Conservation (phyloP, 2,329 filamentous ascomycete species). For the Graphiopsis chlorocephala region DNA sequence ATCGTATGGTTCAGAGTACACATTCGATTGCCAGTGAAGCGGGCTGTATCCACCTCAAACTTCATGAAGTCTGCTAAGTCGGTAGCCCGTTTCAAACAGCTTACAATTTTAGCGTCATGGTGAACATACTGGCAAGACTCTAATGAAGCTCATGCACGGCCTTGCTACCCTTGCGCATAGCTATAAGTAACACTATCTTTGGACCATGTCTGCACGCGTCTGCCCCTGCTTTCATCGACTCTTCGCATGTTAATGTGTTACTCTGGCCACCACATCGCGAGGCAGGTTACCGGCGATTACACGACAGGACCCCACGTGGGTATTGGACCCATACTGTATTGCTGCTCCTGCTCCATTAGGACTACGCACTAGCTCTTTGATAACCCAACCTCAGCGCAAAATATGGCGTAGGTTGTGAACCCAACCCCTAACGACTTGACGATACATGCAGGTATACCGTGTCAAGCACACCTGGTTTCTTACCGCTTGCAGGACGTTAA, state of each 20-base stretch:
- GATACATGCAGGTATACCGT: background rate
- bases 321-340: too few relatives aligned
- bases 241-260: background rate
- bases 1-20: slow-evolving; percentile 14
- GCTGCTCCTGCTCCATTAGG: too few relatives aligned
- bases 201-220: background rate
- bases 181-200: background rate
- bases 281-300: background rate
- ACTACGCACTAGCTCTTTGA: background rate
- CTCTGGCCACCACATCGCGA: background rate
- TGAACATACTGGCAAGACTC: background rate
- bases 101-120: background rate
- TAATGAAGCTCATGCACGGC: background rate
- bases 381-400: background rate
- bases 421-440: too few relatives aligned
- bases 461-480: background rate
- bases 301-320: too few relatives aligned
- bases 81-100: background rate
- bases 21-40: background rate
- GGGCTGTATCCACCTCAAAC: background rate
- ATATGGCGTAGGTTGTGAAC: too few relatives aligned
- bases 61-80: background rate
- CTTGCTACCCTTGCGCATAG: background rate
- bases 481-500: too few relatives aligned
- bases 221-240: background rate